These are phyloP conservation scores for Bocquillonia castaneifolia DNA, from an alignment of 441 rosid species.

Conservation along the genomic window DNA sequence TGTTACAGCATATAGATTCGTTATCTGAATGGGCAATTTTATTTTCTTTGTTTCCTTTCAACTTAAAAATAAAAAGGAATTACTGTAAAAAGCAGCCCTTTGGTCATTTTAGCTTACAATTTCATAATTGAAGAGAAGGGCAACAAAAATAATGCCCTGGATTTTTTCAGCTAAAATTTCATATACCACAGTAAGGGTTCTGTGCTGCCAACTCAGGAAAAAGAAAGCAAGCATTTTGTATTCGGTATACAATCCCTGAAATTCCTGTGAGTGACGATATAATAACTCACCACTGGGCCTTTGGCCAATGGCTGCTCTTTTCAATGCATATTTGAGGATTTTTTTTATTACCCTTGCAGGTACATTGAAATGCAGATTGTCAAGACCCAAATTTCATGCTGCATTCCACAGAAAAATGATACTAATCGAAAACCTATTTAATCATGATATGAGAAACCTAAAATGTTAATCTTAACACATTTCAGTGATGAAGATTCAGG, in stretches of 20 bases:
- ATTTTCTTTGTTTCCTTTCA: neutral
- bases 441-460: neutral
- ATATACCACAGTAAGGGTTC: neutral
- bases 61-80: slow-evolving; percentile 2
- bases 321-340: neutral
- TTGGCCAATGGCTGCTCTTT: neutral
- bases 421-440: neutral
- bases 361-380: neutral
- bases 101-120: neutral
- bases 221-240: neutral
- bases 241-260: neutral
- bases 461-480: neutral
- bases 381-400: neutral
- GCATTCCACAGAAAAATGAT: neutral
- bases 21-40: neutral
- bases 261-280: neutral
- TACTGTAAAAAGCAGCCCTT: neutral
- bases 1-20: neutral
- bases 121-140: neutral
- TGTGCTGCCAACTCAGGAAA: neutral
- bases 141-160: neutral
- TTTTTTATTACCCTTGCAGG: neutral
- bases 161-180: neutral
- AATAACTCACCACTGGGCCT: neutral
- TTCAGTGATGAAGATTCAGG: neutral